Conservation (phyloP, 2,329 filamentous ascomycete genomes). For the Colletotrichum magnum region DNA sequence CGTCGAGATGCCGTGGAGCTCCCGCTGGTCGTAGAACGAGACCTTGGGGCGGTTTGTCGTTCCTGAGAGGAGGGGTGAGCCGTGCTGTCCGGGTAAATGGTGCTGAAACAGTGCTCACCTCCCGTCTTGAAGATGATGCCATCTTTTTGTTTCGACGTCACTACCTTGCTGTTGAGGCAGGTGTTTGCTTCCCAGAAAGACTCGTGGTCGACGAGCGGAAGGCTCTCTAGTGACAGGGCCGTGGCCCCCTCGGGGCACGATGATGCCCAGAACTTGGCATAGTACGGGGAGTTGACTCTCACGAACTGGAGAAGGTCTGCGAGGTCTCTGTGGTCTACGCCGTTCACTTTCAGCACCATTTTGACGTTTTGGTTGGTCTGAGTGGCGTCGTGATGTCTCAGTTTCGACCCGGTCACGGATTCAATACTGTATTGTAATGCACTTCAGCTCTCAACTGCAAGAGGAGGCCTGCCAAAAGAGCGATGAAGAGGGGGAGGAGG, state of each 20-base stretch:
- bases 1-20: slow-evolving; percentile 23
- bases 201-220: slow-evolving; percentile 27
- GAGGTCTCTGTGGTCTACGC: background rate
- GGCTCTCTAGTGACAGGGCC: background rate
- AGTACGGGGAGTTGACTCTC: slow-evolving; percentile 24
- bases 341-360: slow-evolving; percentile 1
- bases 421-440: background rate
- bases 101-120: background rate
- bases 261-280: slow-evolving; percentile 23
- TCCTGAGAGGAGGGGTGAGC: background rate
- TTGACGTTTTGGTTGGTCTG: background rate
- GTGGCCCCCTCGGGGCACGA: background rate
- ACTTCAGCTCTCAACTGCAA: background rate
- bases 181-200: slow-evolving; percentile 35
- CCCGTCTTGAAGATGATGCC: slow-evolving; percentile 35
- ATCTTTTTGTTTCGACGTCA: slow-evolving; percentile 33
- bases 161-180: slow-evolving; percentile 27
- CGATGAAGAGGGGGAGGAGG: no score
- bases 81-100: no score
- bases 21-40: slow-evolving; percentile 29
- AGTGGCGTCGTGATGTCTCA: no score
- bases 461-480: background rate
- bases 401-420: background rate
- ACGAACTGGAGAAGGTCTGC: slow-evolving; percentile 29
- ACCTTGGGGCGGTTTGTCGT: slow-evolving; percentile 36